Conservation (phyloP, 805 yeast genomes). For the Lipomyces chichibuensis region DNA sequence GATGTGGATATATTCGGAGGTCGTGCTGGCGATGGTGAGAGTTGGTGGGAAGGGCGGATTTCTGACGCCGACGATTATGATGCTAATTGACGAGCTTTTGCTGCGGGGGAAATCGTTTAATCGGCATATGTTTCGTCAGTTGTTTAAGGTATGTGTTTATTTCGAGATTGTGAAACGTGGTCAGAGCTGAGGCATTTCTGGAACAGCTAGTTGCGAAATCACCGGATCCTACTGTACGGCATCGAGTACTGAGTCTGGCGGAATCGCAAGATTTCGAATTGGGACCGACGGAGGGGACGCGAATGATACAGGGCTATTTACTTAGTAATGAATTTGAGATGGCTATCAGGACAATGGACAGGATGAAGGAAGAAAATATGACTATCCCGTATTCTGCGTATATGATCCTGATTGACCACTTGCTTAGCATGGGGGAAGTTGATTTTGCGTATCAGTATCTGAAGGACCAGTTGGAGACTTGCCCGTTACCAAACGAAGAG, state of each 20-base stretch:
- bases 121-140: not conserved
- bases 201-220: not conserved
- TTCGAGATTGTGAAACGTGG: not conserved
- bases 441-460: not conserved
- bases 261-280: not conserved
- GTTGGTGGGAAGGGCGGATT: not conserved
- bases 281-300: not conserved
- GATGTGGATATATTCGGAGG: constrained; percentile 2
- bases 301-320: not conserved
- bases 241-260: not conserved
- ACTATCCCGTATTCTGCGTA: not conserved
- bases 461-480: not conserved
- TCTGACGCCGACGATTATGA: not conserved
- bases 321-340: not conserved
- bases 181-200: not conserved
- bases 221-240: not conserved
- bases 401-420: not conserved
- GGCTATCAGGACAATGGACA: not conserved
- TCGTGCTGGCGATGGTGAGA: not conserved
- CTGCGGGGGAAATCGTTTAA: not conserved
- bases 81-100: not conserved
- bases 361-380: not conserved
- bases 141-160: constrained; percentile 1
- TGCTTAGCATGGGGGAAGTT: not conserved
- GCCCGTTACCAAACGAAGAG: not conserved